phyloP scores from a whole-genome alignment of 148 eudicot genomes.

The Heliosperma pusillum region DNA sequence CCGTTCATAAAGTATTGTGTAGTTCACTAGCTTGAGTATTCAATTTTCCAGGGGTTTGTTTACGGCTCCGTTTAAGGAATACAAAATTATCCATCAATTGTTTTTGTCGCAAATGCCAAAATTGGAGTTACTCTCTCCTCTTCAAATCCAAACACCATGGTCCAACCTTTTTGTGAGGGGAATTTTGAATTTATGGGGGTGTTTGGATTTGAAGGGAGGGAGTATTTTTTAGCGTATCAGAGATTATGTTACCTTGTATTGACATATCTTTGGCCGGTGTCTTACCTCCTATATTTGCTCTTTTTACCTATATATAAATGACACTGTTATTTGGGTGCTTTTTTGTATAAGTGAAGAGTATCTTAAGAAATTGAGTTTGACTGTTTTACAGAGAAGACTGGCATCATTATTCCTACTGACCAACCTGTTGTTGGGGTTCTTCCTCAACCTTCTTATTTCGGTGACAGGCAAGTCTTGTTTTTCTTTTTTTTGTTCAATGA shows the following conservation, averaged over 20 bases:
- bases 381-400: conserved; percentile 47
- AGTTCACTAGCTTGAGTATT: not conserved
- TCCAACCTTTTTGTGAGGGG: no score
- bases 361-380: conserved; percentile 2
- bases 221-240: not conserved
- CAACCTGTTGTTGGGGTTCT: conserved; percentile 63
- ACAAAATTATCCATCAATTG: not conserved
- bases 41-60: not conserved
- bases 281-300: not conserved
- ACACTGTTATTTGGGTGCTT: not conserved
- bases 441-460: conserved; percentile 60
- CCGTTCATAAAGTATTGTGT: not conserved
- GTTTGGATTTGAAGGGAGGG: no score
- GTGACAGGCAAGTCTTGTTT: conserved; percentile 57
- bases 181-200: no score
- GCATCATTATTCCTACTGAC: conserved; percentile 34
- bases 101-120: no score
- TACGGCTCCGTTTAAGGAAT: not conserved
- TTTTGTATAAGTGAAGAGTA: no score
- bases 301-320: not conserved
- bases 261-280: not conserved
- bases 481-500: not conserved
- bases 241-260: not conserved
- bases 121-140: not conserved
- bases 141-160: no score